Evolutionary conservation across 2,329 filamentous ascomycete genomes (phyloP).

Genomic region (Aspergillus sp.): DNA sequence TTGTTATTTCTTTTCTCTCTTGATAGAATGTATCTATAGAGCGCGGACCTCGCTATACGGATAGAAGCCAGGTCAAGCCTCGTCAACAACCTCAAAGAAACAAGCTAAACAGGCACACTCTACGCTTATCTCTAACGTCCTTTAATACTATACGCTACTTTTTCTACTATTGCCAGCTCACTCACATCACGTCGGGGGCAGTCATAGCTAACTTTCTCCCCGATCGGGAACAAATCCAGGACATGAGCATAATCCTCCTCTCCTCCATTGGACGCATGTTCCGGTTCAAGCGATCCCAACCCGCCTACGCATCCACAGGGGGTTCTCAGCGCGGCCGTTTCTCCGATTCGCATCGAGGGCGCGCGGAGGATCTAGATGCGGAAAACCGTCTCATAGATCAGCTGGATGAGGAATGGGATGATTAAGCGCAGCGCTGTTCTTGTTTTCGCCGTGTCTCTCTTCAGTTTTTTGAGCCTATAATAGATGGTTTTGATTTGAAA

Average conservation of each 20-base stretch:
- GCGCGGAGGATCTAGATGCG: conserved; percentile 59
- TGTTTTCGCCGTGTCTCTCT: not conserved
- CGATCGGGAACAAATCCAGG: conserved; percentile 31
- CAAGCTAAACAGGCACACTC: not conserved
- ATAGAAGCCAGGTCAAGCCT: not conserved
- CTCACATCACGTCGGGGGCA: not conserved
- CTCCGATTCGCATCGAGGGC: conserved; percentile 31
- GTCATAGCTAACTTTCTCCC: conserved; percentile 10
- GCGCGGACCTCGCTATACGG: not conserved
- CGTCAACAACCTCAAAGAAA: not conserved
- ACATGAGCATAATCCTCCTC: conserved; percentile 49
- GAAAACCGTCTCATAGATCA: conserved; percentile 95
- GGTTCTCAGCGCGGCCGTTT: conserved; percentile 28
- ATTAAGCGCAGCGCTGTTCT: conserved; percentile 38
- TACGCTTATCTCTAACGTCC: not conserved
- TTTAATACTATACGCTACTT: not conserved
- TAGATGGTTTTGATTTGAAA: not conserved
- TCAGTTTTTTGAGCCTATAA: not conserved
- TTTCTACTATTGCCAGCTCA: not conserved
- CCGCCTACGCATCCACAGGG: conserved; percentile 36
- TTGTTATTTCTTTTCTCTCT: conserved; percentile 2
- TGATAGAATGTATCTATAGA: conserved; percentile 4
- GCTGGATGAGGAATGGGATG: conserved; percentile 96
- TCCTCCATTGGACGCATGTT: conserved; percentile 45
- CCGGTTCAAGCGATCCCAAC: conserved; percentile 33